Evolutionary conservation across 106 monocot genomes (phyloP).

Genomic region (Agapanthus africanus): DNA sequence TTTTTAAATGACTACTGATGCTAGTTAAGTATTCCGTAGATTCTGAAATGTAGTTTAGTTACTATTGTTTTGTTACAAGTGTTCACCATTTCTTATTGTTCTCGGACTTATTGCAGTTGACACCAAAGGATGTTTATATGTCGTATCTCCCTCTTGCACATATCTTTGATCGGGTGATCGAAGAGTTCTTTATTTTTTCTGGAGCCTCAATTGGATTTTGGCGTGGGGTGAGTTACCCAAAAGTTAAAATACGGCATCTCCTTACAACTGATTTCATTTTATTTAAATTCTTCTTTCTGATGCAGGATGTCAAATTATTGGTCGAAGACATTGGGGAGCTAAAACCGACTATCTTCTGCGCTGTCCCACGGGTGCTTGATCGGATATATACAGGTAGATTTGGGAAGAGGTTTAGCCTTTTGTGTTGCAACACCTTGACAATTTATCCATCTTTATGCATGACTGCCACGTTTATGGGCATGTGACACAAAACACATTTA

Average conservation of each 20-base stretch:
- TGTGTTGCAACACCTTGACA: background rate
- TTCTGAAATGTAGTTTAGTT: background rate
- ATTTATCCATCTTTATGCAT: background rate
- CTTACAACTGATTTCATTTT: background rate
- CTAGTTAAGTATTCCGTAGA: background rate
- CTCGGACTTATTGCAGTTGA: conserved; percentile 33
- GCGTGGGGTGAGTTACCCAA: conserved; percentile 70
- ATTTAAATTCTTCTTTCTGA: background rate
- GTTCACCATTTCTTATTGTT: background rate
- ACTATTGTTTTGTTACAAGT: background rate
- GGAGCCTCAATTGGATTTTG: conserved; percentile 96
- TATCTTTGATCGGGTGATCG: conserved; percentile 88
- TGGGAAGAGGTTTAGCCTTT: background rate
- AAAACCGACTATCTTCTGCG: conserved; percentile 84
- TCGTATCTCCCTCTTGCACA: conserved; percentile 98
- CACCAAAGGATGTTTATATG: conserved; percentile 59
- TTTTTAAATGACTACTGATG: too few species aligned
- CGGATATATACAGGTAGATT: conserved; percentile 72
- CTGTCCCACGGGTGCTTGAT: conserved; percentile 92
- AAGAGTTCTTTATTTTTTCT: conserved; percentile 74
- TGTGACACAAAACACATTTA: too few species aligned
- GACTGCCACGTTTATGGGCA: too few species aligned
- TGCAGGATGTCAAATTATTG: conserved; percentile 80
- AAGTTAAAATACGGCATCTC: background rate
- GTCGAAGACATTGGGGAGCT: conserved; percentile 78